phyloP scores from a whole-genome alignment of 2,329 filamentous ascomycete genomes.

The Pleoardoris graminearum region DNA sequence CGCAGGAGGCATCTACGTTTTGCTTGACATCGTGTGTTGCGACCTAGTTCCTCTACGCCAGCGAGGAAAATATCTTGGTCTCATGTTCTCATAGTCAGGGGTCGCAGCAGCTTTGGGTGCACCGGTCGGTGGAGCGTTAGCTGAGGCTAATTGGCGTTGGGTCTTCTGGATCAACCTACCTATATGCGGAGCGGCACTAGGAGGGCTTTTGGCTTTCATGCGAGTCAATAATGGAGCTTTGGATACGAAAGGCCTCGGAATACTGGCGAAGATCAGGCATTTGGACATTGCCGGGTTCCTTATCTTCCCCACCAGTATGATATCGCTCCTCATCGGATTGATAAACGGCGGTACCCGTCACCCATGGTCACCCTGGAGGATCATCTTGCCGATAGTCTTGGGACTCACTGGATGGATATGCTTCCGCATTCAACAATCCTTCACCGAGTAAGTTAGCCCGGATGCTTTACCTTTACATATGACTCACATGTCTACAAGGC shows the following conservation, averaged over 20 bases:
- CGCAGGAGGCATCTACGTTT: slow-evolving; percentile 46
- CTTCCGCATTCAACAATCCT: slow-evolving; percentile 43
- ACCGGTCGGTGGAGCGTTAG: slow-evolving; percentile 18
- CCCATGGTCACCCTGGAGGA: slow-evolving; percentile 45
- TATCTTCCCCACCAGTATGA: slow-evolving; percentile 39
- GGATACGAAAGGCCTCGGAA: too few species aligned
- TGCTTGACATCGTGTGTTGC: slow-evolving; percentile 51
- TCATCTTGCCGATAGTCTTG: slow-evolving; percentile 49
- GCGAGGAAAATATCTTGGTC: slow-evolving; percentile 43
- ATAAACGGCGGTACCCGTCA: slow-evolving; percentile 47
- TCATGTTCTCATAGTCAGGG: slow-evolving; percentile 10
- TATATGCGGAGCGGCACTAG: slow-evolving; percentile 18
- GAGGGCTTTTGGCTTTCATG: slow-evolving; percentile 19
- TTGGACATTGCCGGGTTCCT: slow-evolving; percentile 15
- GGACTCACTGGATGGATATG: slow-evolving; percentile 44
- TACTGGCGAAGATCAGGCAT: slow-evolving; percentile 35
- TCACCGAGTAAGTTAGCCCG: too few species aligned
- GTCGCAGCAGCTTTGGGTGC: slow-evolving; percentile 16
- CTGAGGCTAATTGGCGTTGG: slow-evolving; percentile 46
- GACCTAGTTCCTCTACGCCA: slow-evolving; percentile 53
- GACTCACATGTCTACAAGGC: slow-evolving; percentile 27
- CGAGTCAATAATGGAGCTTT: slow-evolving; percentile 45
- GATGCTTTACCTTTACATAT: too few species aligned
- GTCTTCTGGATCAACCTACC: slow-evolving; percentile 45
- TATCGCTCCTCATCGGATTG: slow-evolving; percentile 46